phyloP scores from a whole-genome alignment of 2,329 filamentous ascomycete genomes.

The Nothophoma quercina region DNA sequence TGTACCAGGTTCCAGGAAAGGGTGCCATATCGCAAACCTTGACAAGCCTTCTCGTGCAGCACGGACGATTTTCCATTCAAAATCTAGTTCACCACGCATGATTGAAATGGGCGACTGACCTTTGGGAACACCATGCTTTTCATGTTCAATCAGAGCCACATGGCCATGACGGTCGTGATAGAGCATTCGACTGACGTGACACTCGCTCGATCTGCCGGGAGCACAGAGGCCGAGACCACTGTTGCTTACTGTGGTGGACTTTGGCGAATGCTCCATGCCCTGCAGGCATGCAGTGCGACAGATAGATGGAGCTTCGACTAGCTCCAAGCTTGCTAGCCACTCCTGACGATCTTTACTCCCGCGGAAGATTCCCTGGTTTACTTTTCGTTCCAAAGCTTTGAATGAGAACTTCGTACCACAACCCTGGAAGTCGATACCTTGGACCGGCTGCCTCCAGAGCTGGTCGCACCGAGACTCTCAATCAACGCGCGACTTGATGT shows the following conservation, averaged over 20 bases:
- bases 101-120: neutral
- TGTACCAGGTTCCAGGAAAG: neutral
- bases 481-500: conserved; percentile 3
- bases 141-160: neutral
- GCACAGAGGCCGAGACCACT: conserved; percentile 15
- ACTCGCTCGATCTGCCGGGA: conserved; percentile 2
- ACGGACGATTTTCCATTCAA: neutral
- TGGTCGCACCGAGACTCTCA: neutral
- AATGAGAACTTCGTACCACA: conserved; percentile 11
- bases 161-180: neutral
- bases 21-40: neutral
- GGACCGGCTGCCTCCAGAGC: neutral
- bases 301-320: conserved; percentile 1
- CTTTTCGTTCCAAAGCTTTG: conserved; percentile 16
- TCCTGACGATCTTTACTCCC: conserved; percentile 18
- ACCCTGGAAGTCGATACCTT: neutral
- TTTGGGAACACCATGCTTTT: neutral
- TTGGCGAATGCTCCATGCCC: conserved; percentile 12
- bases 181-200: conserved; percentile 10
- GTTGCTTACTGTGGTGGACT: conserved; percentile 12
- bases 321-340: conserved; percentile 1
- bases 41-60: neutral
- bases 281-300: conserved; percentile 19
- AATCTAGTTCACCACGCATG: neutral
- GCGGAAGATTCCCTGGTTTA: conserved; percentile 5